Evolutionary conservation across 345 rosid species (phyloP).

Genomic region (Salix udensis): DNA sequence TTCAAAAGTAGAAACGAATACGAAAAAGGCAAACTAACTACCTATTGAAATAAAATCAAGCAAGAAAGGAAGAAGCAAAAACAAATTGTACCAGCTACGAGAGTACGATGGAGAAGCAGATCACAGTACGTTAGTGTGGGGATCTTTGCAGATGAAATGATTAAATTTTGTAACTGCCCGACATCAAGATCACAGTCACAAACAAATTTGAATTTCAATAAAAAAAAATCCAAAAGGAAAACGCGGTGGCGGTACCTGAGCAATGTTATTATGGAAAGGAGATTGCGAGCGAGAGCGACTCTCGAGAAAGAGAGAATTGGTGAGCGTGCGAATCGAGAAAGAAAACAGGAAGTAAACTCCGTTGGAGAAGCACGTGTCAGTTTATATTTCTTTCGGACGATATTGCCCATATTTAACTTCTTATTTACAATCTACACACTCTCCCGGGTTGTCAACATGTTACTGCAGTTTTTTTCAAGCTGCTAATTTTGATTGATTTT

Average conservation of each 20-base stretch:
- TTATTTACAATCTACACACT: background rate
- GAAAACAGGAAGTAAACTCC: background rate
- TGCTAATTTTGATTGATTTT: no score
- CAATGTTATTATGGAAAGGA: background rate
- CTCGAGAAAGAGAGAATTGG: background rate
- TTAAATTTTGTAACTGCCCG: background rate
- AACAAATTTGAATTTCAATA: no score
- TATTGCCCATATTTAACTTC: background rate
- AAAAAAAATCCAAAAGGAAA: background rate
- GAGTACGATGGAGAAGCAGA: background rate
- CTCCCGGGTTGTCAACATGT: background rate
- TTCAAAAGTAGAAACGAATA: background rate
- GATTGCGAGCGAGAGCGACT: background rate
- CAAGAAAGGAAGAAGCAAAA: background rate
- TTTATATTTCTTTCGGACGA: background rate
- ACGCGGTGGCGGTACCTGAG: background rate
- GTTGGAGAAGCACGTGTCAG: constrained; percentile 2
- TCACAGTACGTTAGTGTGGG: background rate
- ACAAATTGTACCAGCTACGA: background rate
- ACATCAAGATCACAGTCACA: background rate
- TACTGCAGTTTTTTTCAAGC: no score
- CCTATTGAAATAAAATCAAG: background rate
- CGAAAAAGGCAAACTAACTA: background rate
- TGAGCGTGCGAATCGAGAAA: constrained; percentile 14
- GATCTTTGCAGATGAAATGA: background rate